Conservation (phyloP, 495 filamentous ascomycete genomes). For the Jackrogersella multiformis region DNA sequence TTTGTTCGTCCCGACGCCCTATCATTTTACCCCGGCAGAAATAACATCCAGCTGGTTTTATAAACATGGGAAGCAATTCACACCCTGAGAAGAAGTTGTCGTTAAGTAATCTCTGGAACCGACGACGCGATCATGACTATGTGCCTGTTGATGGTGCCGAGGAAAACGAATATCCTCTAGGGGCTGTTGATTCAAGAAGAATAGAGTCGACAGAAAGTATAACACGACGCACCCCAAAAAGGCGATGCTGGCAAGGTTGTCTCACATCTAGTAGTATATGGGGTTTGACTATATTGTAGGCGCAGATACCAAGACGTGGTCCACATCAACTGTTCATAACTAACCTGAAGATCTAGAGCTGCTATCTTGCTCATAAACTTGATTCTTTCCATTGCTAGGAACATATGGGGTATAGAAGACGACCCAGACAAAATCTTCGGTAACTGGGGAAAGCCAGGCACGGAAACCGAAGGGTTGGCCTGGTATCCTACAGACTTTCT, state of each 20-base stretch:
- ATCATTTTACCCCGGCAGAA: neutral
- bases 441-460: slow-evolving; percentile 61
- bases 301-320: slow-evolving; percentile 5
- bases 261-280: slow-evolving; percentile 35
- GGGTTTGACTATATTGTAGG: slow-evolving; percentile 49
- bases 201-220: slow-evolving; percentile 1
- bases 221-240: neutral
- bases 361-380: slow-evolving; percentile 54
- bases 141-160: slow-evolving; percentile 29
- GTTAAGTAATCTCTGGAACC: slow-evolving; percentile 29
- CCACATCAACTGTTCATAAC: slow-evolving; percentile 13
- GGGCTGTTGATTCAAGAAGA: slow-evolving; percentile 9
- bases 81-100: slow-evolving; percentile 9
- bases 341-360: slow-evolving; percentile 38
- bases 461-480: slow-evolving; percentile 57
- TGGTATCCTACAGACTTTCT: slow-evolving; percentile 82
- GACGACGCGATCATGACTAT: slow-evolving; percentile 22
- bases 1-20: neutral
- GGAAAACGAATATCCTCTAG: slow-evolving; percentile 17
- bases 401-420: slow-evolving; percentile 62
- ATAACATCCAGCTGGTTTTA: neutral
- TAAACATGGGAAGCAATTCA: slow-evolving; percentile 20
- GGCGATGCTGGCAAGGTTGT: slow-evolving; percentile 14
- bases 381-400: slow-evolving; percentile 59
- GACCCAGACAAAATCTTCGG: slow-evolving; percentile 64